Evolutionary conservation across 1,284 basidiomycete species (phyloP).

Genomic region (Bjerkandera adusta): DNA sequence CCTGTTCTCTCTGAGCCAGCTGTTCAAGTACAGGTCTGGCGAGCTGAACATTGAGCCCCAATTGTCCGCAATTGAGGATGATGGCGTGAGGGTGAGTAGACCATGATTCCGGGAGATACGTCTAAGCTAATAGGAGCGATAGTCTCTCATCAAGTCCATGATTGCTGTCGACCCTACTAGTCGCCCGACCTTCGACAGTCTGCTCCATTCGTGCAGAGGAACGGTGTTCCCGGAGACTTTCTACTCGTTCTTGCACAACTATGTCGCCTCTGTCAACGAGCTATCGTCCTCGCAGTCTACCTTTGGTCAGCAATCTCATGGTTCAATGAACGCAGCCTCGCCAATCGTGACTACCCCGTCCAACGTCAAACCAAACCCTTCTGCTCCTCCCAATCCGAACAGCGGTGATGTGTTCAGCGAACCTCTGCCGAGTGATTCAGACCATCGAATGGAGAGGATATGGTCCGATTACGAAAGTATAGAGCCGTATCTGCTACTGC

Average conservation of each 20-base stretch:
- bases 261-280: slow-evolving; percentile 80
- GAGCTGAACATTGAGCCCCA: slow-evolving; percentile 78
- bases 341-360: slow-evolving; percentile 26
- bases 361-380: slow-evolving; percentile 14
- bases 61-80: slow-evolving; percentile 78
- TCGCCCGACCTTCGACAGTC: slow-evolving; percentile 81
- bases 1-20: slow-evolving; percentile 91
- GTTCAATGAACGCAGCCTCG: slow-evolving; percentile 23
- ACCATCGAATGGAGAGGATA: slow-evolving; percentile 72
- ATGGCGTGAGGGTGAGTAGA: slow-evolving; percentile 69
- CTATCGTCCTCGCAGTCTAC: slow-evolving; percentile 48
- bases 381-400: slow-evolving; percentile 11
- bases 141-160: slow-evolving; percentile 91
- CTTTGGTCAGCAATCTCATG: slow-evolving; percentile 33
- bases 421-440: slow-evolving; percentile 72
- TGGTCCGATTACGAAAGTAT: slow-evolving; percentile 83
- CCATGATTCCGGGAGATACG: background rate
- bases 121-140: slow-evolving; percentile 24
- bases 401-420: slow-evolving; percentile 30
- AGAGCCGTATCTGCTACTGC: slow-evolving; percentile 59
- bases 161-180: slow-evolving; percentile 75
- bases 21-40: slow-evolving; percentile 93
- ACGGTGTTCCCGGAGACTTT: slow-evolving; percentile 89
- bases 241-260: slow-evolving; percentile 92
- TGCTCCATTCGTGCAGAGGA: slow-evolving; percentile 78